Conservation (phyloP, 352 stramenopile species). For the Globisporangium spiculum region DNA sequence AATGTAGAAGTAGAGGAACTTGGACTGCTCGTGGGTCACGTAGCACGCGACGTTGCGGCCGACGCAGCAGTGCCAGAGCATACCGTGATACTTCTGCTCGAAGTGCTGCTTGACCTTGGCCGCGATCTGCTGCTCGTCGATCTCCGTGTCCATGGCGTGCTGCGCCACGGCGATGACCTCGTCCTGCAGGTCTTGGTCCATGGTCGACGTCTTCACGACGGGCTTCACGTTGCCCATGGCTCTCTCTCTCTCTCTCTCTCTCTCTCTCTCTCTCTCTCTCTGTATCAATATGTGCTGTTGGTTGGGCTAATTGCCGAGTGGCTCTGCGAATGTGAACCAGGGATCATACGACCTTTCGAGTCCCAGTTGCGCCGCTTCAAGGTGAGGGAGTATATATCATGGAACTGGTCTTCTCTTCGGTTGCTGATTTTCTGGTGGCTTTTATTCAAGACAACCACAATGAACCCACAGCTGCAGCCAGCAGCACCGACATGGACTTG, state of each 20-base stretch:
- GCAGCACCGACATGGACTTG: constrained; percentile 25
- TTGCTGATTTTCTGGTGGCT: background rate
- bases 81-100: constrained; percentile 89
- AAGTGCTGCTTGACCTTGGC: constrained; percentile 91
- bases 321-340: background rate
- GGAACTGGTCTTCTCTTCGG: constrained; percentile 6
- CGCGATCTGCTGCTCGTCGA: constrained; percentile 88
- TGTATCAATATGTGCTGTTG: background rate
- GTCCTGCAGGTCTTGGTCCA: constrained; percentile 84
- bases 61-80: constrained; percentile 94
- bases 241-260: background rate
- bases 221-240: constrained; percentile 58
- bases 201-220: constrained; percentile 86
- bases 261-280: background rate
- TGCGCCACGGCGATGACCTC: constrained; percentile 80
- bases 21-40: constrained; percentile 93
- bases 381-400: background rate
- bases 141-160: constrained; percentile 75
- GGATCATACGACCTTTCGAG: constrained; percentile 14
- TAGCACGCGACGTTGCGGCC: constrained; percentile 93
- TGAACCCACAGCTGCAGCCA: background rate
- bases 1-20: constrained; percentile 97
- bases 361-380: constrained; percentile 7
- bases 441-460: background rate
- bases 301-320: background rate